Base-by-base conservation (phyloP, 352 stramenopile species). In the Globisporangium ultimum region DNA sequence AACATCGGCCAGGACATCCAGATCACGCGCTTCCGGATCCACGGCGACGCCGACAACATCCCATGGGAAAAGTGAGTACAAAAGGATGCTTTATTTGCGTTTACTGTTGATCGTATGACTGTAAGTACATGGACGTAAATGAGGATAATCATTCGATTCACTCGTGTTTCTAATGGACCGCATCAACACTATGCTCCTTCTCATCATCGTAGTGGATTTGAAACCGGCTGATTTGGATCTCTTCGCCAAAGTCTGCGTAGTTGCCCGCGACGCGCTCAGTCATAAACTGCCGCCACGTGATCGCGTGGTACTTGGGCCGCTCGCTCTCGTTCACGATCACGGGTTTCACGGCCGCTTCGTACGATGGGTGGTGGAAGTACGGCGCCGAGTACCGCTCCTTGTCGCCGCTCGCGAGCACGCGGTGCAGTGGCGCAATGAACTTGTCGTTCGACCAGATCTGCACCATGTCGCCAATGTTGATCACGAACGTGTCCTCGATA, bases 141-240 rank as follows among this genome's bases (percentile, higher is more conserved):
- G 7, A 8, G 9, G 28, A 36, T 10, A 10, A 10, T 36, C 28
- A 5, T 32, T 32, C 24, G 24, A 32, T 5, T 32, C 24, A 5
- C 2, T 32, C 24, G 5, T 32, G 24, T 36, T 36, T 36, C 28
- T 36, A 36, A 36, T 36, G 28, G 28, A 36, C 7, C 8, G 5
- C 24, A 32, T 5, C 24, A 32, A 10, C 8, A 5, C 28, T 36
- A 6, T 36, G 28, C 28, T 36, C 28, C 28, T 36, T 36, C 28
- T 36, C 28, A 5, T 36, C 28, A 10, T 36, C 28, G 28, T 36
- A 36, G 28, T 36, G 28, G 42, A 61, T 67, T 3, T n/a, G 53
- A 50, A 72, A 98, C 58, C 97, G 74, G 32, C 72, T 70, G 57
- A 97, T 97, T 76, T 98, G 91, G 59, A 97, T 91, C 60, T 98